Evolutionary conservation across 106 monocot species (phyloP).

Genomic region (Xerophyta viscosa): DNA sequence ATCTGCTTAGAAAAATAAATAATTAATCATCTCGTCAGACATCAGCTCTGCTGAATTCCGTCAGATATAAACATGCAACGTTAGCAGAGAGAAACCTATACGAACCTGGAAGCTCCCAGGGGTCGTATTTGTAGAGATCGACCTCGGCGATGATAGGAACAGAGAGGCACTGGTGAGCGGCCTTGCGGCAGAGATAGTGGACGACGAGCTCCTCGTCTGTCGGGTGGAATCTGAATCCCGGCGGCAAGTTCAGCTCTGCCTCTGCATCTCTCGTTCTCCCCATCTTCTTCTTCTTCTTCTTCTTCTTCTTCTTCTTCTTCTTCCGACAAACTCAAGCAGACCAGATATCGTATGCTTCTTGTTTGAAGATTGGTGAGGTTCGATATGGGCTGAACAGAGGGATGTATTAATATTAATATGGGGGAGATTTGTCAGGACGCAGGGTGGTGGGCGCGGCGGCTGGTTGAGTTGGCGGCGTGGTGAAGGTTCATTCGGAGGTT

Average conservation of each 20-base stretch:
- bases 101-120: slow-evolving; percentile 34
- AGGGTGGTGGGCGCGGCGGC: too few species aligned
- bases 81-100: neutral
- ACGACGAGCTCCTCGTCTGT: slow-evolving; percentile 26
- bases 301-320: too few species aligned
- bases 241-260: slow-evolving; percentile 25
- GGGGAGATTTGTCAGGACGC: too few species aligned
- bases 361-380: too few species aligned
- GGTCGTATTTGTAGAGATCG: slow-evolving; percentile 35
- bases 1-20: slow-evolving; percentile 16
- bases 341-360: neutral
- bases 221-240: slow-evolving; percentile 30
- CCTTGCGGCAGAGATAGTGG: slow-evolving; percentile 33
- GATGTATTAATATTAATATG: too few species aligned
- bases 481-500: too few species aligned
- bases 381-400: too few species aligned
- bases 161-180: slow-evolving; percentile 10
- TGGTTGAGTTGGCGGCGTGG: too few species aligned
- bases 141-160: slow-evolving; percentile 43
- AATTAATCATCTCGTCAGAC: neutral
- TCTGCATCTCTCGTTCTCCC: slow-evolving; percentile 6
- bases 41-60: neutral
- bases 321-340: neutral
- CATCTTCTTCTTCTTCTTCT: neutral
- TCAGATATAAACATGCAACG: neutral